Percentiles rank a stretch among this genome's conserved stretches.
phyloP scores from a whole-genome alignment of 495 filamentous ascomycete species.

The Astrothelium subdiscretum region DNA sequence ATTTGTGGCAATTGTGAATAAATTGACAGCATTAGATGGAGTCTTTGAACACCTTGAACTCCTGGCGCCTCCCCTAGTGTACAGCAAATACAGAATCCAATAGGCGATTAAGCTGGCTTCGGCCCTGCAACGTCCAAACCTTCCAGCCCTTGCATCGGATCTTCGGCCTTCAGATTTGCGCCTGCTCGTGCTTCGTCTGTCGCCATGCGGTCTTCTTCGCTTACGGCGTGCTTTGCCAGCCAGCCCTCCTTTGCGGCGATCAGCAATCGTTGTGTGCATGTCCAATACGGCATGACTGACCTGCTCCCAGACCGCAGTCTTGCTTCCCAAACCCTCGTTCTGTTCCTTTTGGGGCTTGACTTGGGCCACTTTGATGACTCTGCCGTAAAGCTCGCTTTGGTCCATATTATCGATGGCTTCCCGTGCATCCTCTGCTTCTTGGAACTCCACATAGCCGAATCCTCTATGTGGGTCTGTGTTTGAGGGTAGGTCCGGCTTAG shows the following conservation, averaged over 20 bases:
- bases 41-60: not conserved
- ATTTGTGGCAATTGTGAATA: not conserved
- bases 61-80: not conserved
- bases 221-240: conserved; percentile 79
- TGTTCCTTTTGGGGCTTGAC: conserved; percentile 88
- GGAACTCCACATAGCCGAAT: conserved; percentile 95
- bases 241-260: conserved; percentile 64
- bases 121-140: conserved; percentile 89
- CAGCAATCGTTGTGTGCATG: conserved; percentile 22
- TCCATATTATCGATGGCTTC: conserved; percentile 99
- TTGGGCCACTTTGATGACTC: conserved; percentile 78
- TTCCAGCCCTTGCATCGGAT: conserved; percentile 94
- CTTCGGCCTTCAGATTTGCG: conserved; percentile 45
- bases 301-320: conserved; percentile 98
- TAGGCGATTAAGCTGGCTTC: conserved; percentile 51
- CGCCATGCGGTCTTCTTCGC: conserved; percentile 68
- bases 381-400: conserved; percentile 86
- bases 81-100: not conserved
- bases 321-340: conserved; percentile 76
- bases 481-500: conserved; percentile 64
- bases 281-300: conserved; percentile 37
- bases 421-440: conserved; percentile 70
- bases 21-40: not conserved
- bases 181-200: conserved; percentile 44
- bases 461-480: conserved; percentile 68